Evolutionary conservation across 768 basidiomycete genomes (phyloP), one percentile per base, ranked within the genome.

Genomic region (Auriscalpium vulgare): DNA sequence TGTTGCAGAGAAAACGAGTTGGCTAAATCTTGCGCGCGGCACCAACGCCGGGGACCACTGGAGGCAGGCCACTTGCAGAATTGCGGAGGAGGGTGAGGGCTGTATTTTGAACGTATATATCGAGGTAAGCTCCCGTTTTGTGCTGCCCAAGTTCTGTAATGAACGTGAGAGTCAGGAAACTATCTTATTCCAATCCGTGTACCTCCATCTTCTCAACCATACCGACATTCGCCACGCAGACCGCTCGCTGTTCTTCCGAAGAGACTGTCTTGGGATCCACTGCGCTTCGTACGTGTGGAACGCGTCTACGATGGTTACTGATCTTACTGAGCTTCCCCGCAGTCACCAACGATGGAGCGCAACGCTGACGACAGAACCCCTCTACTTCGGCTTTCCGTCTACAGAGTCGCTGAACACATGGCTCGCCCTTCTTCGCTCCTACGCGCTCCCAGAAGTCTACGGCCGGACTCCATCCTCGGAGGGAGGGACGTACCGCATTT

Each of bases 401-500:
- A 62, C 78, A 1, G 87, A 90, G 53, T 69, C 74, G 8, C 80
- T 82, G 62, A 79, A 84, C 60, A 81, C 84, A 2, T 95, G 92
- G 91, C 75, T 88, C 49, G 82, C 85, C 21, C 80, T 94, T 51
- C 74, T 93, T 54, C 83, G 84, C 56, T 89, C 91, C 3, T 91
- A 88, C 68, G 85, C 92, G 11, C 78, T 78, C 51, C 85, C 89
- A 1, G 91, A 92, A 68, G 81, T 87, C 54, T 89, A 91, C 65
- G 89, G 86, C 37, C 74, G 76, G 60, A 71, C 77, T 66, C 73
- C 76, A 60, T 73, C 74, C 40, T 75, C 80, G 19, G 64, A 69
- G 51, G 84, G 84, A 45, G 90, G 90, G 8, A 80, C 87, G 10
- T 91, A 89, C 69, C 84, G 91, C 54, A 87, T 93, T 81, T 93